phyloP scores from a whole-genome alignment of 129 eudicot species.

The Flaveria ramosissima region DNA sequence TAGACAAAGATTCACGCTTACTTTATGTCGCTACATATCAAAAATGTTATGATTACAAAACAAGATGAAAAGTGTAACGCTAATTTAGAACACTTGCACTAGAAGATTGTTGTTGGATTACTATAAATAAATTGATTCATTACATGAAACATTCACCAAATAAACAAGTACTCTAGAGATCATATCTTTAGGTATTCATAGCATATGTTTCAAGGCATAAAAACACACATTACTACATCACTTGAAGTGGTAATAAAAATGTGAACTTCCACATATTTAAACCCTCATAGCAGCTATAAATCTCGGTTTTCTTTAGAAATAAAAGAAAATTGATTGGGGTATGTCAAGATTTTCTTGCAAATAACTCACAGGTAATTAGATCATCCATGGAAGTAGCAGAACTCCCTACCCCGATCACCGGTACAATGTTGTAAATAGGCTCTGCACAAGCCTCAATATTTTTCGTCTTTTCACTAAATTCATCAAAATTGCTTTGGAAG shows the following conservation, averaged over 20 bases:
- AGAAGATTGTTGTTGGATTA: no score
- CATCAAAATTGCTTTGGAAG: constrained; percentile 52
- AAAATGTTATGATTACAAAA: no score
- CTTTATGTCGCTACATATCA: no score
- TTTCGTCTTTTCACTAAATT: constrained; percentile 52
- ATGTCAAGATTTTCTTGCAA: constrained; percentile 57
- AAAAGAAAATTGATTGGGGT: background rate
- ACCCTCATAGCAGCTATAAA: background rate
- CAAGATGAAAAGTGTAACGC: no score
- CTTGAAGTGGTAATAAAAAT: constrained; percentile 9
- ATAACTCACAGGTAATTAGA: constrained; percentile 72
- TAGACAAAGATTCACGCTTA: no score
- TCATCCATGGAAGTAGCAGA: constrained; percentile 65
- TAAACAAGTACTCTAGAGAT: no score
- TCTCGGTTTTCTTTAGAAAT: constrained; percentile 1
- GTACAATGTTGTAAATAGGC: constrained; percentile 73
- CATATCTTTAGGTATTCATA: constrained; percentile 5
- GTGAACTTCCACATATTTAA: constrained; percentile 2
- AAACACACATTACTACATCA: background rate
- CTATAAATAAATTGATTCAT: no score
- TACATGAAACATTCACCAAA: no score
- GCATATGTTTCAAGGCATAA: background rate
- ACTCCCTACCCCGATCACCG: constrained; percentile 69
- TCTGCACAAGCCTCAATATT: constrained; percentile 25
- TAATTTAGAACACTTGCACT: no score